Percentiles rank a stretch among this genome's conserved stretches.
phyloP scores from a whole-genome alignment of 371 early-diverging fungal genomes.

The Caulochytrium protostelioides region DNA sequence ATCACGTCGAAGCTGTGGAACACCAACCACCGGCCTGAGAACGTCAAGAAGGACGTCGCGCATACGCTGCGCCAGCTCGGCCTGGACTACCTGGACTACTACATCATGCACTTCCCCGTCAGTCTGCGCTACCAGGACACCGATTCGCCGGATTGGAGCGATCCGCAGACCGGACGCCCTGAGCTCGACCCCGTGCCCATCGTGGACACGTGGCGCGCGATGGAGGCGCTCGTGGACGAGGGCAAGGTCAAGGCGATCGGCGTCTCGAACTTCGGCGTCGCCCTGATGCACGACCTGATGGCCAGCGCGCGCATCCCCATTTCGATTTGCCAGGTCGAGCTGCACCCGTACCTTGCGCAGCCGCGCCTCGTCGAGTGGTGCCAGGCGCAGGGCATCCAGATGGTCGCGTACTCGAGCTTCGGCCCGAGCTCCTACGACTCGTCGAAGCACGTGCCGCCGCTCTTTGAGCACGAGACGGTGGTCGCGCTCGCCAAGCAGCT shows the following conservation, averaged over 20 bases:
- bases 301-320: conserved; percentile 34
- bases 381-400: too few species aligned
- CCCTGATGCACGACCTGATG: conserved; percentile 27
- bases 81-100: conserved; percentile 68
- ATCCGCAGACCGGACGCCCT: neutral
- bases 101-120: conserved; percentile 64
- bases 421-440: too few species aligned
- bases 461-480: too few species aligned
- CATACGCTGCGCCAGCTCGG: conserved; percentile 49
- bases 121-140: neutral
- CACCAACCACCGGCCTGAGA: conserved; percentile 44
- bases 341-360: conserved; percentile 44
- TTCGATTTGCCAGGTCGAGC: conserved; percentile 41
- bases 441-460: too few species aligned
- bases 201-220: conserved; percentile 44
- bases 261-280: conserved; percentile 42
- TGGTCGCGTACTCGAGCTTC: too few species aligned
- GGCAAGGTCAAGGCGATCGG: conserved; percentile 42
- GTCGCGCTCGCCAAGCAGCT: too few species aligned
- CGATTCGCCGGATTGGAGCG: conserved; percentile 5
- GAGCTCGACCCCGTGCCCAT: conserved; percentile 24
- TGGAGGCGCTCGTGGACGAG: conserved; percentile 38
- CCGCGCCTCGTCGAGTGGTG: conserved; percentile 9
- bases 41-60: conserved; percentile 37
- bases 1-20: conserved; percentile 84